A percentile compares a stretch with the other conserved stretches of the same genome.
Evolutionary conservation across 805 yeast species (phyloP).

Genomic region (Maudiozyma serrabonitensis): DNA sequence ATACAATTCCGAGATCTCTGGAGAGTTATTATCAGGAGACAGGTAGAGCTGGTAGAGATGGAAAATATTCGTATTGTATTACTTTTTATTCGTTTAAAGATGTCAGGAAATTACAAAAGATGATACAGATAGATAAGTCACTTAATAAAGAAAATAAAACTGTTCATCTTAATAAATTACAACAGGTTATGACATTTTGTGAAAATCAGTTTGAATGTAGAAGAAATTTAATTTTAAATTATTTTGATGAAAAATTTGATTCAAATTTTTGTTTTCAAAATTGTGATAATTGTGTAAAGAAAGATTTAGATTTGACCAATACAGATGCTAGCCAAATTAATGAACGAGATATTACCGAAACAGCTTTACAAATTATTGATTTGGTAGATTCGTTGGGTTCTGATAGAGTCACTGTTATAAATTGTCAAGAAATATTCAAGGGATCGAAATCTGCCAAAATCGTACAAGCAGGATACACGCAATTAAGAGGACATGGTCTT

Average conservation of each 20-base stretch:
- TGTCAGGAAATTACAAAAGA: slow-evolving; percentile 61
- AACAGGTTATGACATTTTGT: slow-evolving; percentile 84
- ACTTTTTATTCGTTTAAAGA: slow-evolving; percentile 76
- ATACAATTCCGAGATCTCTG: slow-evolving; percentile 76
- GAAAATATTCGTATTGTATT: slow-evolving; percentile 69
- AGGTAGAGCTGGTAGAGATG: slow-evolving; percentile 98
- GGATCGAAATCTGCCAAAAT: slow-evolving; percentile 63
- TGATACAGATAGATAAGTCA: slow-evolving; percentile 71
- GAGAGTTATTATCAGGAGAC: slow-evolving; percentile 98
- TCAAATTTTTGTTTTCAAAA: slow-evolving; percentile 51
- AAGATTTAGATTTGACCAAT: slow-evolving; percentile 12
- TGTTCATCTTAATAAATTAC: slow-evolving; percentile 63
- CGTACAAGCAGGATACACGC: slow-evolving; percentile 51
- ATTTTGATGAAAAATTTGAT: slow-evolving; percentile 78
- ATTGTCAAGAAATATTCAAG: slow-evolving; percentile 74
- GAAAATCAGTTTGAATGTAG: slow-evolving; percentile 88
- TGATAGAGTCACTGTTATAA: slow-evolving; percentile 60
- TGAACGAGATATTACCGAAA: slow-evolving; percentile 57
- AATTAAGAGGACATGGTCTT: slow-evolving; percentile 52
- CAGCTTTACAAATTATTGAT: slow-evolving; percentile 48
- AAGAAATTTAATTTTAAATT: slow-evolving; percentile 77
- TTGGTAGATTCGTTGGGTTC: slow-evolving; percentile 48
- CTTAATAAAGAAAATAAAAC: slow-evolving; percentile 56
- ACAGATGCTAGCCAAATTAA: slow-evolving; percentile 31
- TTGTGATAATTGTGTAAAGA: slow-evolving; percentile 76